Evolutionary conservation across 257 asterid genomes (phyloP).

Genomic region (Solanum tarapatanum): DNA sequence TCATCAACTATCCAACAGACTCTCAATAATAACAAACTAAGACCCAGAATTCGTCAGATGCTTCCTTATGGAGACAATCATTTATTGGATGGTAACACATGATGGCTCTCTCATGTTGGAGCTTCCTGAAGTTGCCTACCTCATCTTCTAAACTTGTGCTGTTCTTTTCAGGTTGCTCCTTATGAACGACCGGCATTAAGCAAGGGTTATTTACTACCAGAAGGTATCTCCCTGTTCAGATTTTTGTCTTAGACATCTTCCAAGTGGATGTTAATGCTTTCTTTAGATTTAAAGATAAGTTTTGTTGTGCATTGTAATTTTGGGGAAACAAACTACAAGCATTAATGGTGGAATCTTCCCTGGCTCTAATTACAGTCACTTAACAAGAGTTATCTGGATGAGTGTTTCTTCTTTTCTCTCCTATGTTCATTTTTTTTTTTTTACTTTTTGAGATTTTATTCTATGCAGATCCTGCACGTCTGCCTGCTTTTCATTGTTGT

Average conservation of each 20-base stretch:
- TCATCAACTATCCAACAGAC: background rate
- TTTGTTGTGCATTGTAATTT: background rate
- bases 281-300: background rate
- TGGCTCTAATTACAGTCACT: background rate
- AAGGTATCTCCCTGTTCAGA: conserved; percentile 34
- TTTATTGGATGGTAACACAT: background rate
- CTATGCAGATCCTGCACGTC: conserved; percentile 64
- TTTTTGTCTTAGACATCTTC: background rate
- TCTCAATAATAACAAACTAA: background rate
- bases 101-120: background rate
- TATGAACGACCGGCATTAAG: conserved; percentile 92
- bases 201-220: conserved; percentile 85
- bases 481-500: conserved; percentile 78
- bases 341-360: background rate
- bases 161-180: conserved; percentile 63
- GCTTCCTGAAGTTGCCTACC: background rate
- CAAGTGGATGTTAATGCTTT: background rate
- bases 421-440: background rate
- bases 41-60: background rate
- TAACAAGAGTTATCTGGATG: background rate
- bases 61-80: background rate
- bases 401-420: background rate
- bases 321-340: background rate
- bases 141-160: background rate
- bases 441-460: conserved; percentile 2